phyloP scores from a whole-genome alignment of 1,284 basidiomycete species.

The Xerocomus nothofagi region DNA sequence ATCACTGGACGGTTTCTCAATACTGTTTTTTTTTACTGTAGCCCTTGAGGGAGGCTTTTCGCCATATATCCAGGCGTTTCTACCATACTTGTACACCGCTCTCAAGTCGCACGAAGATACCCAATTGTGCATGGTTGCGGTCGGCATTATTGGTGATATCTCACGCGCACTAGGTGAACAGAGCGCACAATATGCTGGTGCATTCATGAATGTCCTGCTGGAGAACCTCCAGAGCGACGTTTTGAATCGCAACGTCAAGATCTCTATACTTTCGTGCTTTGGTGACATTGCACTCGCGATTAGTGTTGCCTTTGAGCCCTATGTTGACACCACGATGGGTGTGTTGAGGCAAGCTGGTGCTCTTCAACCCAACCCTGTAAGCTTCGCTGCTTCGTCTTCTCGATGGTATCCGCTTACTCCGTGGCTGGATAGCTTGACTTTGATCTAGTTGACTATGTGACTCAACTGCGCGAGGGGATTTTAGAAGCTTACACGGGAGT shows the following conservation, averaged over 20 bases:
- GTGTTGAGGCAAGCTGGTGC: conserved; percentile 90
- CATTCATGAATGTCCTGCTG: conserved; percentile 89
- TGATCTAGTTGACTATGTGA: conserved; percentile 92
- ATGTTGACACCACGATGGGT: conserved; percentile 86
- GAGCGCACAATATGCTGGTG: conserved; percentile 78
- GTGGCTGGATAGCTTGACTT: conserved; percentile 67
- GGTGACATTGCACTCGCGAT: conserved; percentile 97
- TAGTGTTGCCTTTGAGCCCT: conserved; percentile 85
- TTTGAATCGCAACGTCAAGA: conserved; percentile 94
- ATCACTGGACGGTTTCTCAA: conserved; percentile 1
- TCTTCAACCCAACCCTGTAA: conserved; percentile 81
- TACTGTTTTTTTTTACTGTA: conserved; percentile 15
- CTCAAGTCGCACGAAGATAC: conserved; percentile 94
- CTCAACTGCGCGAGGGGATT: conserved; percentile 90
- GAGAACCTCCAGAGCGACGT: conserved; percentile 92
- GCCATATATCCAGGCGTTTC: conserved; percentile 89
- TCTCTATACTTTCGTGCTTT: conserved; percentile 92
- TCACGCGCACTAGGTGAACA: conserved; percentile 89
- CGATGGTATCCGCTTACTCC: conserved; percentile 2
- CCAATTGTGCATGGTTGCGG: conserved; percentile 92
- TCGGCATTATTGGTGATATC: conserved; percentile 95
- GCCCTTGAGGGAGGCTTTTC: conserved; percentile 86
- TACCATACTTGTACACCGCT: conserved; percentile 88
- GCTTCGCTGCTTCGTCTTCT: conserved; percentile 31
- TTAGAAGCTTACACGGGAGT: conserved; percentile 97